Evolutionary conservation across 2,329 filamentous ascomycete species (phyloP), one percentile per base, ranked within the genome.

Genomic region (Fusarium fracticaudum): DNA sequence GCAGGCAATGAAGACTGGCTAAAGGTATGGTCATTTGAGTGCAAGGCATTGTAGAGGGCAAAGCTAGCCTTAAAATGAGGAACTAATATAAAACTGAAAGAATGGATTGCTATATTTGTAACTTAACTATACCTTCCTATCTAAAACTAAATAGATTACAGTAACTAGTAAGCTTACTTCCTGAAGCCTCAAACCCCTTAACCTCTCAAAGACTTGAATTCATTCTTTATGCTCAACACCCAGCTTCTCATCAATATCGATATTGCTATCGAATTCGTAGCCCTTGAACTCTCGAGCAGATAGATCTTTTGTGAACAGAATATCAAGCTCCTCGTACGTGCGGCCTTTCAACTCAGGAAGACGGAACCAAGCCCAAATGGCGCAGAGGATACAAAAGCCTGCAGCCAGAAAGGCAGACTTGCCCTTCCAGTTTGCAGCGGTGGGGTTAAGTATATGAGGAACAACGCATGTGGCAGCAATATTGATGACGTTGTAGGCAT

Each of bases 371-470:
- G 55, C 43, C 66, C 66, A 69, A 29, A 53, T 0, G 26, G 67
- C 43, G 33, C 62, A 66, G 20, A 68, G 18, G 4, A 67, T 44
- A 4, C 55, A 57, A 6, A 69, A 29, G 8, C 50, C 66, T 1
- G 57, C 63, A 47, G 63, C 50, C 14, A 60, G 51, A 20, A 69
- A 69, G 20, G 57, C 67, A 8, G 57, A 59, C 26, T 69, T 69
- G 2, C 63, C 67, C 22, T 67, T 50, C 26, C 65, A 50, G 33
- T 69, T 53, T 17, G 24, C 63, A 24, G 65, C 62, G 1, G 47
- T 43, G 10, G 67, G 67, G 26, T 69, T 69, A 5, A 69, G 45
- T 38, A 69, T 55, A 29, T 69, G 66, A 17, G 67, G 67, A 7
- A 59, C 58, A 12, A 66, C 63, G 44, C 55, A 31, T 13, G 57